phyloP scores from a whole-genome alignment of 768 basidiomycete species.

The Phylloporus sp. region DNA sequence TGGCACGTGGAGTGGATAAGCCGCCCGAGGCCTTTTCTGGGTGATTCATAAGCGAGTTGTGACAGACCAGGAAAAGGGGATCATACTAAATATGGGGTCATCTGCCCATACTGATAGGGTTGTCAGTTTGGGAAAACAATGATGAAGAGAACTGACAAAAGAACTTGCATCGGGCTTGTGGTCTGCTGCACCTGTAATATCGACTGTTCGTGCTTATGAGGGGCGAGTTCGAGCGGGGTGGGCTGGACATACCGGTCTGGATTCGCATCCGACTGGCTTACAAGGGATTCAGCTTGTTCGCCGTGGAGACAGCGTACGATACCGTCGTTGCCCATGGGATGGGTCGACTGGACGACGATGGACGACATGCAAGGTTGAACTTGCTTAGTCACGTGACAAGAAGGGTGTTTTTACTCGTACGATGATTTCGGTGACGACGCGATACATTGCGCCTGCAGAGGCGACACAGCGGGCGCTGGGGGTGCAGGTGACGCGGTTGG shows the following conservation, averaged over 20 bases:
- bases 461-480: constrained; percentile 52
- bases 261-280: constrained; percentile 31
- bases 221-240: not conserved
- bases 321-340: constrained; percentile 27
- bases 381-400: constrained; percentile 18
- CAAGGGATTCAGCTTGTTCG: constrained; percentile 16
- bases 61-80: not conserved
- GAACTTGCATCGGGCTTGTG: constrained; percentile 20
- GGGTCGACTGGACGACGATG: constrained; percentile 12
- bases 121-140: not conserved
- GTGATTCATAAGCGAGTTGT: not conserved
- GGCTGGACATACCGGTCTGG: constrained; percentile 33
- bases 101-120: constrained; percentile 31
- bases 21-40: not conserved
- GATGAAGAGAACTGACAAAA: constrained; percentile 30
- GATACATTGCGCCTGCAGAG: constrained; percentile 46
- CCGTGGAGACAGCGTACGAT: constrained; percentile 35
- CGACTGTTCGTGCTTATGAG: constrained; percentile 11
- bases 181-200: constrained; percentile 38
- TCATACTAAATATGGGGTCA: constrained; percentile 18
- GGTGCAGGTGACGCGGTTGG: constrained; percentile 61
- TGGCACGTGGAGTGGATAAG: constrained; percentile 1
- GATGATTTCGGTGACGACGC: constrained; percentile 42
- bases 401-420: not conserved
- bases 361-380: not conserved